Base-by-base conservation (phyloP, 2,329 filamentous ascomycete species). In the Huntiella abstrusa region DNA sequence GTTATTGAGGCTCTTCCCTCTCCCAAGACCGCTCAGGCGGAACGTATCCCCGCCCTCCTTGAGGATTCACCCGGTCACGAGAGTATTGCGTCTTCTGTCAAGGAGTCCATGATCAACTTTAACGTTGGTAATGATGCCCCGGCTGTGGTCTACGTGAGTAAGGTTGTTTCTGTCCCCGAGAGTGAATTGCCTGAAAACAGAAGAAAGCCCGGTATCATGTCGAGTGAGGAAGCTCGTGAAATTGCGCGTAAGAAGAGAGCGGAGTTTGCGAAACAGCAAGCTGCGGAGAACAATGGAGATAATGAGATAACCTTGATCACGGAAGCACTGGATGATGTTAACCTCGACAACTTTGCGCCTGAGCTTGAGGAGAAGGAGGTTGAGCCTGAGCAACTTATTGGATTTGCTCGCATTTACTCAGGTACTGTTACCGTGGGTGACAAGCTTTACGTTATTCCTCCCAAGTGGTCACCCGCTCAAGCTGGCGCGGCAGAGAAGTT, bases 121-220 rank as follows among this genome's bases (percentile, higher is more conserved):
- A 83, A 82, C 56, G 74, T 74, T 3, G 70, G 69, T 0, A 68
- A 73, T 35, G 69, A 77, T 0, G 80, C 82, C 48, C 87, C 88
- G 0, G 77, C 93, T 0, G 84, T 98, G 1, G 88, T 84, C 6
- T 98, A 94, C 53, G 83, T 98, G 51, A 96, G 88, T 64, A 98
- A 98, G 60, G 95, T 98, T 86, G 83, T 96, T 1, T 91, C 91
- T 0, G 71, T 98, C 10, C 88, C 86, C 0, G 84, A 92, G 56
- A 95, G 84, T 60, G 88, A 98, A 55, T 67, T 98, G 4, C 83
- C 84, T 0, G 75, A 88, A 45, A 94, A 94, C 59, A 92, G 81
- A 60, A 72, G 84, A 40, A 71, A 76, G 12, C 60, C 64, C 12
- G 79, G 80, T 0, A 77, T 77, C 38, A 70, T 96, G 56, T 93